Percentiles rank a stretch among this genome's conserved stretches.
phyloP scores from a whole-genome alignment of 306 rosid species.

The Sindora glabra region DNA sequence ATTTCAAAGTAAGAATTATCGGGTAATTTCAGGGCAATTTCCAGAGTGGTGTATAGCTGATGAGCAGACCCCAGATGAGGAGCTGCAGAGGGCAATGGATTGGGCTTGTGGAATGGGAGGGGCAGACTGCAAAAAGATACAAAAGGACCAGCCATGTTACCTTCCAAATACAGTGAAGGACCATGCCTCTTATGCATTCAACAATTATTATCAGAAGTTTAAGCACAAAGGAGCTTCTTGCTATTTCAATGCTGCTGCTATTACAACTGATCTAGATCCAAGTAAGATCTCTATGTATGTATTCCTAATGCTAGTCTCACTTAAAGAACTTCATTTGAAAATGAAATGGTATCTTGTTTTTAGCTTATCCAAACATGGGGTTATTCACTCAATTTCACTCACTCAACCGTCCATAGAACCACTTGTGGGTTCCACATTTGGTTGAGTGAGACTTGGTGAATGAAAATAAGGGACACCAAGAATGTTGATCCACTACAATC shows the following conservation, averaged over 20 bases:
- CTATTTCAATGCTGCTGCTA: constrained; percentile 43
- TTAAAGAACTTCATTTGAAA: too few species aligned
- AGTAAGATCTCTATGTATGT: constrained; percentile 9
- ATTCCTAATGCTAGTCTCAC: too few species aligned
- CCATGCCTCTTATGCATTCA: constrained; percentile 70
- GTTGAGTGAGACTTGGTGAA: too few species aligned
- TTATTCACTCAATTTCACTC: too few species aligned
- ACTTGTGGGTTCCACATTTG: too few species aligned
- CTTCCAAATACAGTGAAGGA: constrained; percentile 32
- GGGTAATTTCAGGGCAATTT: constrained; percentile 37
- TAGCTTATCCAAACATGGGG: too few species aligned
- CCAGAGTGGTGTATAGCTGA: constrained; percentile 82
- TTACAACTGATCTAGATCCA: too few species aligned
- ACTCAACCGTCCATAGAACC: too few species aligned
- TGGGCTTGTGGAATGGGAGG: constrained; percentile 72
- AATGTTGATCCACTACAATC: too few species aligned
- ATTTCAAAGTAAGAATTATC: neutral
- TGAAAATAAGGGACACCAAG: too few species aligned
- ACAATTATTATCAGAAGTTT: constrained; percentile 44
- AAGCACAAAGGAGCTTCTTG: constrained; percentile 51
- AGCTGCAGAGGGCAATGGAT: constrained; percentile 56
- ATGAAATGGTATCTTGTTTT: too few species aligned
- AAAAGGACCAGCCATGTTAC: constrained; percentile 43
- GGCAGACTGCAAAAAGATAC: constrained; percentile 56
- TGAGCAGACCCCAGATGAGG: constrained; percentile 63